These are phyloP conservation scores for Herpetospermum pedunculosum DNA, from an alignment of 306 rosid genomes.

Conservation along the genomic window DNA sequence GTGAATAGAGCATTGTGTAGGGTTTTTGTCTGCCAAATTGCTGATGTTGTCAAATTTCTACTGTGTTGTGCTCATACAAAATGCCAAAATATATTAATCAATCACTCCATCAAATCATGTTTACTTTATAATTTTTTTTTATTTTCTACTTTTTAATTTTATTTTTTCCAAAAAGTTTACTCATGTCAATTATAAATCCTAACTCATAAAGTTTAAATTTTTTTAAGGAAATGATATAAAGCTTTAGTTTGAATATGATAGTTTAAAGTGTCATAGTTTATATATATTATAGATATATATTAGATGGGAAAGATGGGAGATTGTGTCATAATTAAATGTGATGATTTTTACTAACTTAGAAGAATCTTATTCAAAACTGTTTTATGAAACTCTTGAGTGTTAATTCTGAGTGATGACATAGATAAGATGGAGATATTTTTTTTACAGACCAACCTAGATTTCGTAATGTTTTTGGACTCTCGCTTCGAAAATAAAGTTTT, in stretches of 20 bases:
- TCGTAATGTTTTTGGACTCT: too few species aligned
- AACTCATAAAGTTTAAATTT: background rate
- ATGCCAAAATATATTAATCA: slow-evolving; percentile 1
- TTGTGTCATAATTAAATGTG: background rate
- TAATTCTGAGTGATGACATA: background rate
- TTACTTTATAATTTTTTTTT: background rate
- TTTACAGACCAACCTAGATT: too few species aligned
- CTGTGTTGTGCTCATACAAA: background rate
- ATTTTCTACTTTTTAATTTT: too few species aligned
- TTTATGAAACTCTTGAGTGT: background rate
- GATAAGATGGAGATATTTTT: background rate
- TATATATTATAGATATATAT: background rate
- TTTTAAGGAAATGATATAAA: background rate
- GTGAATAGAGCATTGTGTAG: background rate
- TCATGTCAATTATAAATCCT: background rate
- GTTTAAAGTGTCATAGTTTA: background rate
- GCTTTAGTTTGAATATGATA: background rate
- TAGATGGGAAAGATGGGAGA: background rate
- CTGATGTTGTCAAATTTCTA: background rate
- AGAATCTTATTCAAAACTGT: background rate
- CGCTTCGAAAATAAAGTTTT: too few species aligned
- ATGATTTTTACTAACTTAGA: background rate
- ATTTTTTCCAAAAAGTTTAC: background rate
- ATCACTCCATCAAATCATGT: background rate
- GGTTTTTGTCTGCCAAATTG: slow-evolving; percentile 6